A percentile compares a stretch with the other conserved stretches of the same genome.
Evolutionary conservation across 495 filamentous ascomycete genomes (phyloP).

Genomic region (Parathielavia hyrcaniae): DNA sequence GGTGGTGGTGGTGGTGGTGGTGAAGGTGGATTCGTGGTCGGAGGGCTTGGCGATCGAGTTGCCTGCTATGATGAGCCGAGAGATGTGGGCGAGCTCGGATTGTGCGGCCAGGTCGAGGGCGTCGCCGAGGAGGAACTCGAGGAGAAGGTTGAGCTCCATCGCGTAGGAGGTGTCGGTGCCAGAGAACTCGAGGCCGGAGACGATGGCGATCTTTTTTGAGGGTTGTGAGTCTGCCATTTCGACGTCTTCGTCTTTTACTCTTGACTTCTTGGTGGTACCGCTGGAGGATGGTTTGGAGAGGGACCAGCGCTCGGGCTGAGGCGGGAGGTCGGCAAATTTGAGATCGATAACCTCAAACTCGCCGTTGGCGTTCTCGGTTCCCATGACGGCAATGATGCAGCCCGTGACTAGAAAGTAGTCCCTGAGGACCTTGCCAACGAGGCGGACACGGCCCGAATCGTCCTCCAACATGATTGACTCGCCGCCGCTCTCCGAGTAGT

Average conservation of each 20-base stretch:
- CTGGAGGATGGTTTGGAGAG: conserved; percentile 34
- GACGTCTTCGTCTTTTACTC: conserved; percentile 37
- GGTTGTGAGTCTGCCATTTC: conserved; percentile 39
- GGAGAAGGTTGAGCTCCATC: conserved; percentile 66
- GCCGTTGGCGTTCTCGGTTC: conserved; percentile 85
- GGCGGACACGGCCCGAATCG: conserved; percentile 82
- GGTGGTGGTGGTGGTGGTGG: conserved; percentile 23
- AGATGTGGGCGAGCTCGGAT: conserved; percentile 60
- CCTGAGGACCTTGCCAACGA: conserved; percentile 62
- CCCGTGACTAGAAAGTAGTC: conserved; percentile 76
- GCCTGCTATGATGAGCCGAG: conserved; percentile 82
- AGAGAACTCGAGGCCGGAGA: conserved; percentile 80
- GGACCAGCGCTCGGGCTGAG: conserved; percentile 74
- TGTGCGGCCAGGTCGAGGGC: conserved; percentile 53
- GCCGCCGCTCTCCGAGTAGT: conserved; percentile 51
- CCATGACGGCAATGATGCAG: conserved; percentile 82
- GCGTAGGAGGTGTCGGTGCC: conserved; percentile 62
- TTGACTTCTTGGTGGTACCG: conserved; percentile 22
- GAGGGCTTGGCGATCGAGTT: conserved; percentile 60
- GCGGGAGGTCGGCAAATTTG: conserved; percentile 75
- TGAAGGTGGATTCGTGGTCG: neutral
- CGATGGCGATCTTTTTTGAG: conserved; percentile 70
- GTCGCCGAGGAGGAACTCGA: conserved; percentile 86
- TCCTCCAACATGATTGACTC: conserved; percentile 87
- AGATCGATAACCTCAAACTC: conserved; percentile 90